phyloP scores from a whole-genome alignment of 1,284 basidiomycete genomes.

The Phaffia rhodozyma region DNA sequence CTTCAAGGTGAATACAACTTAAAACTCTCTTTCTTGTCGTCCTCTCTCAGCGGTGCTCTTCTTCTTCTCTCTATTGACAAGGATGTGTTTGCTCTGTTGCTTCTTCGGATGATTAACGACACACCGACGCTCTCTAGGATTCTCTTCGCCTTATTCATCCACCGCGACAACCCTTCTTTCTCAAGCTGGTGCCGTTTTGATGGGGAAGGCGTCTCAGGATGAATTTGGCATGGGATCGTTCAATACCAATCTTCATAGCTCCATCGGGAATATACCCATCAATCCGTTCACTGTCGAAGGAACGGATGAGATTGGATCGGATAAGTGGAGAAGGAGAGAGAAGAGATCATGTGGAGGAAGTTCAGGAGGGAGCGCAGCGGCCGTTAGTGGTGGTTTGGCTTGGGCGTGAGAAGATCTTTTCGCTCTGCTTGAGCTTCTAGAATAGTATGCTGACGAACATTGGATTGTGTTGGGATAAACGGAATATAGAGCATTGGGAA shows the following conservation, averaged over 20 bases:
- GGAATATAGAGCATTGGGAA: conserved; percentile 61
- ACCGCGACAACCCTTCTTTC: conserved; percentile 61
- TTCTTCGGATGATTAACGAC: too few relatives aligned
- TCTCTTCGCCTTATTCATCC: conserved; percentile 71
- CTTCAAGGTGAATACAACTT: conserved; percentile 43
- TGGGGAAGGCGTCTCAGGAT: conserved; percentile 90
- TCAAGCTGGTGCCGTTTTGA: conserved; percentile 54
- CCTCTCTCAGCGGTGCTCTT: too few relatives aligned
- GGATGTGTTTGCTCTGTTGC: not conserved
- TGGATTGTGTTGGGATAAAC: conserved; percentile 22
- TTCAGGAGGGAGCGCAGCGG: conserved; percentile 40
- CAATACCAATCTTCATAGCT: conserved; percentile 24
- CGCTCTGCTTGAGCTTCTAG: not conserved
- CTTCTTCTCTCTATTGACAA: not conserved
- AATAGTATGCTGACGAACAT: not conserved
- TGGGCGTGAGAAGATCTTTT: conserved; percentile 48
- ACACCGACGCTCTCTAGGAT: conserved; percentile 40
- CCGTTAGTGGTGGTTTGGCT: conserved; percentile 51
- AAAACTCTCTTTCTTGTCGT: not conserved
- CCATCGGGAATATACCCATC: conserved; percentile 40
- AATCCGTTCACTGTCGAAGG: conserved; percentile 49
- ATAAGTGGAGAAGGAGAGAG: conserved; percentile 41
- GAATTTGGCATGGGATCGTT: conserved; percentile 95
- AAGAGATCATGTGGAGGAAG: conserved; percentile 45
- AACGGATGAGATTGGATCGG: not conserved